Conservation (phyloP, 1,139 yeast species). For the Candida sanyaensis region DNA sequence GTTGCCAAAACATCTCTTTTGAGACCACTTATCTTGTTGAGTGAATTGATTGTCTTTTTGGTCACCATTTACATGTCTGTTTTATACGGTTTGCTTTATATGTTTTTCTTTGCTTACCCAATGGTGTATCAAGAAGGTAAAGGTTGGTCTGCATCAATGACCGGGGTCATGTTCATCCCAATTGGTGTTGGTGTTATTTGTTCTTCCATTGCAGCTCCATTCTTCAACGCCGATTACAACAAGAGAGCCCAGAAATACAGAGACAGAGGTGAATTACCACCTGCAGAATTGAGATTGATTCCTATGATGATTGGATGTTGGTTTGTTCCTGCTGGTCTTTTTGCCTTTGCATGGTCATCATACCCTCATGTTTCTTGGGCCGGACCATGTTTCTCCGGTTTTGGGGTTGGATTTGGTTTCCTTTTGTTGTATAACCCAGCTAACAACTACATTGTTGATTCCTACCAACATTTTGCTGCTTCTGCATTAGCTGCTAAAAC, state of each 20-base stretch:
- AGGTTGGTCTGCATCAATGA: constrained; percentile 57
- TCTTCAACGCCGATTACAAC: constrained; percentile 59
- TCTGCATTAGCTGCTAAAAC: constrained; percentile 69
- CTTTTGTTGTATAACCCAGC: constrained; percentile 62
- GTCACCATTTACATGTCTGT: constrained; percentile 61
- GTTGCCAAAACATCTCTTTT: constrained; percentile 45
- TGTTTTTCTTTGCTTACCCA: constrained; percentile 70
- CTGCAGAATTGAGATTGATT: constrained; percentile 58
- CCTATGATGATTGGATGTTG: constrained; percentile 68
- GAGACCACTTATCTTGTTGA: constrained; percentile 49
- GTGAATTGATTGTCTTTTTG: constrained; percentile 55
- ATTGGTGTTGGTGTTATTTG: constrained; percentile 64
- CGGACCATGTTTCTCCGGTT: constrained; percentile 62
- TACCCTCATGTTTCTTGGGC: constrained; percentile 59
- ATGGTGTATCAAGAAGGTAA: constrained; percentile 65
- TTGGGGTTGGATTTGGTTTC: constrained; percentile 63
- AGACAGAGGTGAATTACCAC: constrained; percentile 56
- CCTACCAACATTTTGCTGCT: constrained; percentile 71
- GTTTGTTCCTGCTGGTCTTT: constrained; percentile 58
- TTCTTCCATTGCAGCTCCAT: constrained; percentile 55
- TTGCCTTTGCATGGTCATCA: constrained; percentile 64
- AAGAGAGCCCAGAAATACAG: constrained; percentile 48
- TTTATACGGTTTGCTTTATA: constrained; percentile 53
- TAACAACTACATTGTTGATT: constrained; percentile 67
- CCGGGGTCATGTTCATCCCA: constrained; percentile 72